A percentile compares a stretch with the other conserved stretches of the same genome.
Evolutionary conservation across 2,329 filamentous ascomycete genomes (phyloP).

Genomic region (Pestalotiopsis sp.): DNA sequence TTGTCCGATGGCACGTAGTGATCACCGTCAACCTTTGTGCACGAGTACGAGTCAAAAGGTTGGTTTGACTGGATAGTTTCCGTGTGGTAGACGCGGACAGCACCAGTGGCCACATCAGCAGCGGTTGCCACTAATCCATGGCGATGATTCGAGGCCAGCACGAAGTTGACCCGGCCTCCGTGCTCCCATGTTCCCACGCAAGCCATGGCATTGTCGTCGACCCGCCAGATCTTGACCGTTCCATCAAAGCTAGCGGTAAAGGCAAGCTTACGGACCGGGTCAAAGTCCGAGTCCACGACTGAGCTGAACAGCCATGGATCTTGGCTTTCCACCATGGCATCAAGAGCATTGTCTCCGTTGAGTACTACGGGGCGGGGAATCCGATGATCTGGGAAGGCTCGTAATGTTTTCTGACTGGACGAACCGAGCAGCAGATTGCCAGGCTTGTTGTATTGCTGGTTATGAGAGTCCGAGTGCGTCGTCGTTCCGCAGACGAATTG

Average conservation of each 20-base stretch:
- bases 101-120: constrained; percentile 54
- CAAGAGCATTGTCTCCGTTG: constrained; percentile 56
- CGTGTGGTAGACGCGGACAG: constrained; percentile 60
- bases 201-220: constrained; percentile 43
- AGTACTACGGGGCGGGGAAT: constrained; percentile 56
- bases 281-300: constrained; percentile 63
- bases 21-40: constrained; percentile 32
- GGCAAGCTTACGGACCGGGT: constrained; percentile 43
- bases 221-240: constrained; percentile 62
- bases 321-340: constrained; percentile 60
- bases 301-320: constrained; percentile 67
- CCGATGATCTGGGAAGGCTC: constrained; percentile 58
- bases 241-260: constrained; percentile 66
- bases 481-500: constrained; percentile 64
- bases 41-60: constrained; percentile 32
- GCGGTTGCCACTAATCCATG: constrained; percentile 59
- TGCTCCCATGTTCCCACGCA: constrained; percentile 57
- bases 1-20: constrained; percentile 41
- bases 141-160: constrained; percentile 52
- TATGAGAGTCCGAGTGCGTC: constrained; percentile 63
- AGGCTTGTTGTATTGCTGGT: constrained; percentile 68
- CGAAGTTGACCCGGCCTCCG: constrained; percentile 63
- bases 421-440: constrained; percentile 64
- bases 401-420: constrained; percentile 41
- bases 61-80: constrained; percentile 6